Evolutionary conservation across 2,329 filamentous ascomycete genomes (phyloP), one percentile per base, ranked within the genome.

Genomic region (Akanthomyces muscarius): DNA sequence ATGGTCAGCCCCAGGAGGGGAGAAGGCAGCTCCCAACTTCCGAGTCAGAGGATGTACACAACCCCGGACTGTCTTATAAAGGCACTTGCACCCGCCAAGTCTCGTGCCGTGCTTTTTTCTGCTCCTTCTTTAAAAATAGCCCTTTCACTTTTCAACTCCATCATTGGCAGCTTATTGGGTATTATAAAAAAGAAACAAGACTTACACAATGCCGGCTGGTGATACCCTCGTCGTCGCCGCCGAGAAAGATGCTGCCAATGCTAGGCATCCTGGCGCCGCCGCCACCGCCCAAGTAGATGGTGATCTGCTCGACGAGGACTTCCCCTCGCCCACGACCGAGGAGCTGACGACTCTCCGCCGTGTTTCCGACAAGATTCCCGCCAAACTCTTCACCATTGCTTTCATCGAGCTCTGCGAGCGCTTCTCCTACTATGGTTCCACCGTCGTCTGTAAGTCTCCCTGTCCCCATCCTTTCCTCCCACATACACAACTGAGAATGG

Each of bases 361-460:
- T 66, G 78, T 87, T 1, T 75, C 83, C 11, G 83, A 82, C 67
- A 79, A 79, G 68, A 83, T 90, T 28, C 86, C 85, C 1, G 80
- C 81, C 75, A 81, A 78, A 42, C 77, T 86, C 11, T 89, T 84
- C 70, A 86, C 83, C 36, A 83, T 90, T 65, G 86, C 85, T 2
- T 85, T 90, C 63, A 80, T 90, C 50, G 88, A 90, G 72, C 72
- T 90, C 33, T 89, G 86, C 73, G 89, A 91, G 74, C 85, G 89
- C 41, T 90, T 90, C 73, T 87, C 85, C 3, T 91, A 89, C 78
- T 90, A 90, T 68, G 89, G 89, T 41, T 85, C 83, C 5, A 84
- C 83, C 13, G 81, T 84, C 47, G 81, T 89, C 45, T 87, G 85
- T 86, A 73, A 86, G 70, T 87, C 77, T 18, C 16, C 10, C n/a